Evolutionary conservation across 768 basidiomycete species (phyloP).

Genomic region (Tephrocybe sp.): DNA sequence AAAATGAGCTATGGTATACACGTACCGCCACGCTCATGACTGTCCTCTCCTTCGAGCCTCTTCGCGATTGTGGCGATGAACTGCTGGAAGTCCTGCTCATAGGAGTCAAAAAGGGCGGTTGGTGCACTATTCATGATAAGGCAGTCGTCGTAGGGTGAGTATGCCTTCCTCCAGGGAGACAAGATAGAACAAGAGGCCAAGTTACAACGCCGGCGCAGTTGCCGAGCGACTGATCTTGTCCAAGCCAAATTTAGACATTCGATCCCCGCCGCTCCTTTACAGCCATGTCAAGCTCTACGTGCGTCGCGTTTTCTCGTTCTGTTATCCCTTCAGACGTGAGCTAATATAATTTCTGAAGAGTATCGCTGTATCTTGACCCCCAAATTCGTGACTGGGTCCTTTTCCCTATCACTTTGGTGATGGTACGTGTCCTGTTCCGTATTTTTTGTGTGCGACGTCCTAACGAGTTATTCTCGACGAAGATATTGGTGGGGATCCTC

Average conservation of each 20-base stretch:
- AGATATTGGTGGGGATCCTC: conserved; percentile 92
- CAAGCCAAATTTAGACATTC: conserved; percentile 12
- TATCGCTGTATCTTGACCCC: conserved; percentile 79
- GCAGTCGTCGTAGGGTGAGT: conserved; percentile 7
- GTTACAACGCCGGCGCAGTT: neutral
- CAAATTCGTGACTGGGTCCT: conserved; percentile 94
- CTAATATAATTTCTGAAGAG: conserved; percentile 27
- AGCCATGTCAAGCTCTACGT: conserved; percentile 46
- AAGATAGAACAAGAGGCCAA: conserved; percentile 3
- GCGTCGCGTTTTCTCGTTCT: conserved; percentile 22
- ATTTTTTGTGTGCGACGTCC: neutral
- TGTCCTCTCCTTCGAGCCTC: conserved; percentile 69
- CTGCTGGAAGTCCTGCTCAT: conserved; percentile 89
- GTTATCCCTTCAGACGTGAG: neutral
- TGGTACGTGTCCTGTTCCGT: conserved; percentile 53
- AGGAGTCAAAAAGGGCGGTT: conserved; percentile 83
- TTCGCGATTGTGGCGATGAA: conserved; percentile 71
- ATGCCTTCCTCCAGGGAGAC: conserved; percentile 30
- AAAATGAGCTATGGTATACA: neutral
- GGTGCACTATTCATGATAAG: conserved; percentile 75
- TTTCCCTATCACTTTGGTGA: conserved; percentile 95
- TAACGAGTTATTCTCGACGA: conserved; percentile 5
- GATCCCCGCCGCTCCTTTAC: conserved; percentile 11
- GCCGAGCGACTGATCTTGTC: conserved; percentile 3
- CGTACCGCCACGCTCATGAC: conserved; percentile 65